Conservation (phyloP, 139 green algal genomes). For the Chlorella sp. region DNA sequence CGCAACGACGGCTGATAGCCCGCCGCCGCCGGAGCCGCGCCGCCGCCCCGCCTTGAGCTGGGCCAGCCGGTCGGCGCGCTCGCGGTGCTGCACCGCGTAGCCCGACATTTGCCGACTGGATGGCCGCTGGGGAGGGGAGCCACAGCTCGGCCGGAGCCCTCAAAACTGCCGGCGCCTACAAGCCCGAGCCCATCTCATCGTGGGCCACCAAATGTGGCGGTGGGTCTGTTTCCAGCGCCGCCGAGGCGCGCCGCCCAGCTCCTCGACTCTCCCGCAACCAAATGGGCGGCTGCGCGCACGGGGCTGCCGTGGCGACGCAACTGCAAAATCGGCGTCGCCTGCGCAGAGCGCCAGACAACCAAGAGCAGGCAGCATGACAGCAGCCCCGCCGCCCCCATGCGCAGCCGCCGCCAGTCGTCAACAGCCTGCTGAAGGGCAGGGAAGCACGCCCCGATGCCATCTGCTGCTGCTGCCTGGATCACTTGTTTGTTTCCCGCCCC, state of each 20-base stretch:
- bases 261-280: no score
- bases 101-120: not conserved
- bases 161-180: not conserved
- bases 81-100: not conserved
- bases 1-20: not conserved
- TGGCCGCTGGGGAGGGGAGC: not conserved
- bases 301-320: no score
- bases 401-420: not conserved
- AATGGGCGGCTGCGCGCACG: no score
- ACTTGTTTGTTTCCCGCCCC: not conserved
- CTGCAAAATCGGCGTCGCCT: no score
- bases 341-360: no score
- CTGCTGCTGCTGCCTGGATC: no score
- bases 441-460: not conserved
- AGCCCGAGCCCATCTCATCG: not conserved
- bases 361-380: no score
- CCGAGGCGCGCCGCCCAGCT: not conserved
- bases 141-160: not conserved
- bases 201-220: no score
- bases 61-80: not conserved
- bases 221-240: not conserved
- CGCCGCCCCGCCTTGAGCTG: not conserved
- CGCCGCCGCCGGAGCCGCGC: not conserved
- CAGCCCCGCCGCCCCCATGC: not conserved
- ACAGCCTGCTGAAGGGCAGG: no score